Evolutionary conservation across 495 filamentous ascomycete species (phyloP).

Genomic region (Rusavskia elegans): DNA sequence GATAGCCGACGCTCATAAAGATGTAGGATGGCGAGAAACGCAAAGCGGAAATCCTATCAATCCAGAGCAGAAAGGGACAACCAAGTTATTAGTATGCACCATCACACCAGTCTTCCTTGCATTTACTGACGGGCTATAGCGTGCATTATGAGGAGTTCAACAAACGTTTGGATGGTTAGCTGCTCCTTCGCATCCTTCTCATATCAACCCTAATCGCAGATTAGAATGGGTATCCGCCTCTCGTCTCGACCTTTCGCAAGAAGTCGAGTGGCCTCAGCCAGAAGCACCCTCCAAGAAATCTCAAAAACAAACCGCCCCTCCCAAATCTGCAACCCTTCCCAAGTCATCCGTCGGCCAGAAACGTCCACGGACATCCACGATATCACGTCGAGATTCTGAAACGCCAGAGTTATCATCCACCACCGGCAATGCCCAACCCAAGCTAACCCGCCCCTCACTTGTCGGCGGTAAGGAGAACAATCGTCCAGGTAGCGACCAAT

Average conservation of each 20-base stretch:
- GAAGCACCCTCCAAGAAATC: conserved; percentile 58
- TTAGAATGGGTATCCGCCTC: conserved; percentile 72
- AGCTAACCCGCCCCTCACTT: conserved; percentile 23
- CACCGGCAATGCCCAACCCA: conserved; percentile 34
- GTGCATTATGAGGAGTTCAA: conserved; percentile 99
- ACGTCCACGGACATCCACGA: conserved; percentile 25
- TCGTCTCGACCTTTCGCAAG: conserved; percentile 64
- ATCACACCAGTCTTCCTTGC: background rate
- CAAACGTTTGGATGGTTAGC: conserved; percentile 73
- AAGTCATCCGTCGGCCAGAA: conserved; percentile 24
- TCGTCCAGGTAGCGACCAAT: conserved; percentile 26
- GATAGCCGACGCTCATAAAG: conserved; percentile 3
- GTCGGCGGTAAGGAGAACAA: conserved; percentile 51
- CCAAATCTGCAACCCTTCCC: conserved; percentile 23
- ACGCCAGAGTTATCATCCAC: conserved; percentile 34
- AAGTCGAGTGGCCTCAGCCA: conserved; percentile 64
- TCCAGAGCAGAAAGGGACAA: conserved; percentile 67
- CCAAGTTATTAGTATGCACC: conserved; percentile 58
- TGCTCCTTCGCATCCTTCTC: background rate
- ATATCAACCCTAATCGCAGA: background rate
- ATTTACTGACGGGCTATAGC: conserved; percentile 17
- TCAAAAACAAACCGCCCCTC: conserved; percentile 25
- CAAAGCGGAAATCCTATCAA: conserved; percentile 85
- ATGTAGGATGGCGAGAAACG: conserved; percentile 64
- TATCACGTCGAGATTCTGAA: conserved; percentile 38